Conservation (phyloP, 768 basidiomycete species). For the Agrocybe pediades region DNA sequence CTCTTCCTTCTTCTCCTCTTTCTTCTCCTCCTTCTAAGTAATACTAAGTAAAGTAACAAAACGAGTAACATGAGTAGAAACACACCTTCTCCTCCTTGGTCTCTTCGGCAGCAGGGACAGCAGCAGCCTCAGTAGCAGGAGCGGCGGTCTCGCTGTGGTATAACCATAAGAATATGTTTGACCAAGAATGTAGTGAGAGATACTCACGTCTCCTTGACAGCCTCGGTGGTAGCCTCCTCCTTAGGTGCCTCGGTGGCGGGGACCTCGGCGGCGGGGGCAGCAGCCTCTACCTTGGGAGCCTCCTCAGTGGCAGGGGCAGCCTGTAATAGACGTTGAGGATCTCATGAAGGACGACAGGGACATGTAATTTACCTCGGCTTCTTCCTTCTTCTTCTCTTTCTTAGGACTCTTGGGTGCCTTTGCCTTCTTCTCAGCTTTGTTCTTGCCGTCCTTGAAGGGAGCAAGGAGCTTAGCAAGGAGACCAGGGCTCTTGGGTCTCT, state of each 20-base stretch:
- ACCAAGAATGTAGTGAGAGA: not conserved
- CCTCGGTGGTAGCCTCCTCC: conserved; percentile 52
- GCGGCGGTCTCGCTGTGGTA: conserved; percentile 31
- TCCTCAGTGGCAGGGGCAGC: conserved; percentile 44
- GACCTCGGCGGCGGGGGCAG: conserved; percentile 40
- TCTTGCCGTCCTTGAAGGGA: conserved; percentile 66
- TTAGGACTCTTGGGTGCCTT: conserved; percentile 77
- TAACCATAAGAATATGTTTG: not conserved
- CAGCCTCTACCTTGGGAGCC: conserved; percentile 45
- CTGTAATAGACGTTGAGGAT: conserved; percentile 15
- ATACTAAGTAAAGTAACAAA: not conserved
- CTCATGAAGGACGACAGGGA: not conserved
- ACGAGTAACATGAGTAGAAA: not conserved
- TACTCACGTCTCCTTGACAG: conserved; percentile 45
- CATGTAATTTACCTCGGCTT: conserved; percentile 49
- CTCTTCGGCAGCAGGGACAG: conserved; percentile 50
- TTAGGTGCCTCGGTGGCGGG: conserved; percentile 52
- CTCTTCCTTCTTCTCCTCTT: conserved; percentile 48
- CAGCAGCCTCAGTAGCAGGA: conserved; percentile 42
- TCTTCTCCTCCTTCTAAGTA: conserved; percentile 40
- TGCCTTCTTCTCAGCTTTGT: conserved; percentile 48
- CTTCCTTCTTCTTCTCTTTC: conserved; percentile 84
- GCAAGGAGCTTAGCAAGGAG: conserved; percentile 79
- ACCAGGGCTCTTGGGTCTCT: conserved; percentile 78
- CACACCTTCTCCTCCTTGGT: conserved; percentile 65